Conservation (phyloP, 352 stramenopile species). For the Paralagenidium karlingii region DNA sequence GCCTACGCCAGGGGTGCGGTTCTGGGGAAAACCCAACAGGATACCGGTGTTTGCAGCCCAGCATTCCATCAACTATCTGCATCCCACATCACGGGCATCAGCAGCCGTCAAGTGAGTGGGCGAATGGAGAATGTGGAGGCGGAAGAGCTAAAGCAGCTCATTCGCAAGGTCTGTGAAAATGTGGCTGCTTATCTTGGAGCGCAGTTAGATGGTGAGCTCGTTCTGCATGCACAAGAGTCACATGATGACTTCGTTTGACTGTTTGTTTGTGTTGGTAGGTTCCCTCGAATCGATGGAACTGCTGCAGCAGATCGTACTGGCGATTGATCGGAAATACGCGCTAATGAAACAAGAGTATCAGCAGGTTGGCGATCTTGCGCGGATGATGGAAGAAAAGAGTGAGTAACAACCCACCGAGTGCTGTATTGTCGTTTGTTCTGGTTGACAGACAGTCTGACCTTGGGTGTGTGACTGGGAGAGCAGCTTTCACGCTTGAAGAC, state of each 20-base stretch:
- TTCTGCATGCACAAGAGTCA: not conserved
- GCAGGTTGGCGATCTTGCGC: slow-evolving; percentile 48
- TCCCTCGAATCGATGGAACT: slow-evolving; percentile 66
- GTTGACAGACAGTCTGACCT: not conserved
- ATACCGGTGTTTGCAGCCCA: too few species aligned
- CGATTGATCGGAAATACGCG: slow-evolving; percentile 48
- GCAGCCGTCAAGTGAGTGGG: too few species aligned
- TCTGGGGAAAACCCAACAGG: too few species aligned
- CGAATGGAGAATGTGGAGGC: slow-evolving; percentile 51
- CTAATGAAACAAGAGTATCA: slow-evolving; percentile 43
- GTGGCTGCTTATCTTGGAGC: slow-evolving; percentile 50
- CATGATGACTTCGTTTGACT: not conserved
- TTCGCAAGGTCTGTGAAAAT: slow-evolving; percentile 51
- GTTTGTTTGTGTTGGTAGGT: slow-evolving; percentile 14
- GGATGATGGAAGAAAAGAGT: slow-evolving; percentile 60
- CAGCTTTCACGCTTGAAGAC: slow-evolving; percentile 43
- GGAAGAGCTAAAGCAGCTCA: slow-evolving; percentile 42
- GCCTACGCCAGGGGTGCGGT: too few species aligned
- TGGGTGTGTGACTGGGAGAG: not conserved
- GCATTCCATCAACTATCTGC: too few species aligned
- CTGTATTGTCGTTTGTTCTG: not conserved
- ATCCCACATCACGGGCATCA: too few species aligned
- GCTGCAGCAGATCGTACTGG: slow-evolving; percentile 42
- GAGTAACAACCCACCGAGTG: not conserved
- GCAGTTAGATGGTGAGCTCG: slow-evolving; percentile 45